phyloP scores from a whole-genome alignment of 768 basidiomycete species.

The Suillus bovinus region DNA sequence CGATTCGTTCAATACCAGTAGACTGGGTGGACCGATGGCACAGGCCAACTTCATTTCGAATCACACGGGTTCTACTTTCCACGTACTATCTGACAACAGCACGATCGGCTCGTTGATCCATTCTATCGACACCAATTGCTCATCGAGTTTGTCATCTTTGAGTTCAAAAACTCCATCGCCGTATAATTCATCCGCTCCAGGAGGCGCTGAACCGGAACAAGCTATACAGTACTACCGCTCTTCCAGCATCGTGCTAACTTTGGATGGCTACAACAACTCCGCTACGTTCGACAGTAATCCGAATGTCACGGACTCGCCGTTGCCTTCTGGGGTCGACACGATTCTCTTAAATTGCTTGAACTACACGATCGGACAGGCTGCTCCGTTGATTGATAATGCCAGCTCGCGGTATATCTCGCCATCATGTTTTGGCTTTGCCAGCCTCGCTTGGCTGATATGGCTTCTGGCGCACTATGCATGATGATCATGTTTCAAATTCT shows the following conservation, averaged over 20 bases:
- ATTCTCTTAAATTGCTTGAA: conserved; percentile 60
- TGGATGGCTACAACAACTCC: conserved; percentile 70
- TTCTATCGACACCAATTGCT: conserved; percentile 46
- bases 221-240: conserved; percentile 70
- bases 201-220: conserved; percentile 46
- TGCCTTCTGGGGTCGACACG: conserved; percentile 53
- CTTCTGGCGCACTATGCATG: not conserved
- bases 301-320: conserved; percentile 44
- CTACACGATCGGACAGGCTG: conserved; percentile 56
- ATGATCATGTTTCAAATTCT: too few relatives aligned
- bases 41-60: conserved; percentile 43
- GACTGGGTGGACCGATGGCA: conserved; percentile 48
- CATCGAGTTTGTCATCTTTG: conserved; percentile 35
- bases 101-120: conserved; percentile 45
- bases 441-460: conserved; percentile 21
- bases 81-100: conserved; percentile 48
- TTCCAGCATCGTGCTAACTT: conserved; percentile 58
- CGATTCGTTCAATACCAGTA: conserved; percentile 41
- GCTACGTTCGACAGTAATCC: conserved; percentile 42
- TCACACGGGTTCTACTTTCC: conserved; percentile 41
- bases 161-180: conserved; percentile 33
- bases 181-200: conserved; percentile 31
- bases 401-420: conserved; percentile 10
- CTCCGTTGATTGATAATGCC: conserved; percentile 52
- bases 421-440: conserved; percentile 15